Base-by-base conservation (phyloP, 176 grass and related monocot genomes). In the Miscanthus lutarioriparius region DNA sequence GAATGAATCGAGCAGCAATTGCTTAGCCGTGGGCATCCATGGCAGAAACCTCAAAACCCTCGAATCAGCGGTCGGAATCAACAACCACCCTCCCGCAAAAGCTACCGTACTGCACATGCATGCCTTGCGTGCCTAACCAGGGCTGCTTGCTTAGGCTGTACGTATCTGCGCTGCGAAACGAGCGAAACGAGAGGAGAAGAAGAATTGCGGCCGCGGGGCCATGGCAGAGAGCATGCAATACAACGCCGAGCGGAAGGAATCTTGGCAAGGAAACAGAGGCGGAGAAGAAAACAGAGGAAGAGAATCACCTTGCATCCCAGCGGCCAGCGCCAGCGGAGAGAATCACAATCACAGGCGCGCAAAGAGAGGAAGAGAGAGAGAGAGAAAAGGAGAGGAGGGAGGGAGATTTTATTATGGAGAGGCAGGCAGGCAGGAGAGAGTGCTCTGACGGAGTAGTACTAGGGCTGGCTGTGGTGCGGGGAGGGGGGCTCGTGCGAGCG, bases 291-390 rank as follows among this genome's bases (percentile, higher is more conserved):
- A 44, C 53, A 64, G 54, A 66, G 80, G 45, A 22, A n/a, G 67
- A 59, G 67, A 85, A 80, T 89, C 82, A 85, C 82, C 87, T 89
- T 28, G 49, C 68, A 61, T 68, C 49, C 35, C 70, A 49, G 44
- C 7, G 75, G 39, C 35, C 70, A 49, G 44, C 7, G 75, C 48
- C 61, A 85, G 67, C 14, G 81, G 77, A 69, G 82, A 56, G 70
- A 61, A 45, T 20, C 81, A 10, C 26, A 62, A 61, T 61, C 58
- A 10, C 48, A 35, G 44, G 45, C 61, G 37, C 7, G 14, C 15
- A 9, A 66, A 45, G n/a, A 37, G 69, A 16, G 67, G 23, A 2
- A 22, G 76, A 80, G 41, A 53, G 22, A 53, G 22, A 30, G 28
- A 30, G 28, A 3, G 44, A 32, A 5, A 8, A 3, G 23, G 2